Conservation (phyloP, 768 basidiomycete species). For the Cubamyces lactineus region DNA sequence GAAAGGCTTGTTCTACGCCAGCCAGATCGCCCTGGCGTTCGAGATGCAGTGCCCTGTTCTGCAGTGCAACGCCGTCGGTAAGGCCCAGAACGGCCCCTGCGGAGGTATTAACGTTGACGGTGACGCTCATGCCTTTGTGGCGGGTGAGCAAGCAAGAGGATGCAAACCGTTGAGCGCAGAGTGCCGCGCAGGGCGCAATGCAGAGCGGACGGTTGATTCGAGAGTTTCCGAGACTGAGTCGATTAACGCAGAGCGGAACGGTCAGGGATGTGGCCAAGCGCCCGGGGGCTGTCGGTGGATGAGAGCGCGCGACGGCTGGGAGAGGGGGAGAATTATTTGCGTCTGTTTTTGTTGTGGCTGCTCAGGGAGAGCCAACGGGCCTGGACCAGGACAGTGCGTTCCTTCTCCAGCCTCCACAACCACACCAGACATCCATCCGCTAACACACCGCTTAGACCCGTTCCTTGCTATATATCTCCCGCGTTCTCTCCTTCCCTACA, state of each 20-base stretch:
- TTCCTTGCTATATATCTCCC: constrained; percentile 28
- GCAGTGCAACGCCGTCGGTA: constrained; percentile 24
- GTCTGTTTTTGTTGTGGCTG: constrained; percentile 23
- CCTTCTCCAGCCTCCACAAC: constrained; percentile 27
- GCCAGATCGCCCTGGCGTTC: constrained; percentile 30
- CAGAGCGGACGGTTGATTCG: background rate
- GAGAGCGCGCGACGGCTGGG: background rate
- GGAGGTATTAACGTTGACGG: constrained; percentile 14
- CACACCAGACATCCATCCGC: constrained; percentile 21
- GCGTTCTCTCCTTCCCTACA: constrained; percentile 31
- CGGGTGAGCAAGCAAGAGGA: background rate
- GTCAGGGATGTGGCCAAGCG: constrained; percentile 24
- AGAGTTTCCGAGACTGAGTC: background rate
- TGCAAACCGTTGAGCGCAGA: background rate
- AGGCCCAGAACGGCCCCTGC: constrained; percentile 10
- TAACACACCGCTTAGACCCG: constrained; percentile 20
- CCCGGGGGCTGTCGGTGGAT: constrained; percentile 1
- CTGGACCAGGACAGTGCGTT: constrained; percentile 17
- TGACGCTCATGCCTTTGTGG: background rate
- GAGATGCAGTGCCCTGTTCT: constrained; percentile 30
- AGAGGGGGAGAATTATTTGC: constrained; percentile 9
- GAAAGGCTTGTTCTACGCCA: constrained; percentile 37
- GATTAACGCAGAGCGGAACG: background rate
- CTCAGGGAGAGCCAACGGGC: constrained; percentile 21
- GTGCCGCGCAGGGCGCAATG: background rate